Base-by-base conservation (phyloP, 2,329 filamentous ascomycete genomes). In the Albophoma yamanashiensis region DNA sequence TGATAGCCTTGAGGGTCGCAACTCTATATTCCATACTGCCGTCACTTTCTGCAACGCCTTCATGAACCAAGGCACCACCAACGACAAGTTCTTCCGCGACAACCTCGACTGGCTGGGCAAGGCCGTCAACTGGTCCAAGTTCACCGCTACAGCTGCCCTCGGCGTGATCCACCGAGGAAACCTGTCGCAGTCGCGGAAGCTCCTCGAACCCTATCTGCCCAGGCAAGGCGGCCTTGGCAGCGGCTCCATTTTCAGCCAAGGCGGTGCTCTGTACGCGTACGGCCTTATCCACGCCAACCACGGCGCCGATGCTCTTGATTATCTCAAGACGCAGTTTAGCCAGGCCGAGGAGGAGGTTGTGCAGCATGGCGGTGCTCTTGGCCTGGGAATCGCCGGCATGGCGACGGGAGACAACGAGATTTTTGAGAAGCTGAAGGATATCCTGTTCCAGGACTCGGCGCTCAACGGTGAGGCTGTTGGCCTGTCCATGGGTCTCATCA, bases 81-180 rank as follows among this genome's bases (percentile, higher is more conserved):
- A 96, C 68, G 94, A 99, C 76, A 95, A 93, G 70, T 99, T 99
- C 78, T 97, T 99, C 85, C 85, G 95, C 9, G 92, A 97, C 70
- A 99, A 99, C 71, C 77, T 99, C 31, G 94, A 99, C 66, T 99
- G 94, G 94, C 78, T 99, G 4, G 92, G 93, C 62, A 99, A 97
- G 79, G 94, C 94, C 34, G 92, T 97, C 56, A 99, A 99, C 78
- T 99, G 94, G 94, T 97, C 92, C 62, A 99, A 99, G 73, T 99
- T 99, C 73, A 97, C 94, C 0, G 94, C 94, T 17, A 99, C 94
- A 5, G 94, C 94, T 60, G 94, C 94, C 9, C 80, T 99, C 7
- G 94, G 94, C 73, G 94, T 97, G 58, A 97, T 99, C 64, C 94
- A 99, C 74, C 89, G 92, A 55, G 94, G 94, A 60, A 99, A 99